Conservation (phyloP, 192 early-diverging fungal species). For the Fimicolochytrium jonesii region DNA sequence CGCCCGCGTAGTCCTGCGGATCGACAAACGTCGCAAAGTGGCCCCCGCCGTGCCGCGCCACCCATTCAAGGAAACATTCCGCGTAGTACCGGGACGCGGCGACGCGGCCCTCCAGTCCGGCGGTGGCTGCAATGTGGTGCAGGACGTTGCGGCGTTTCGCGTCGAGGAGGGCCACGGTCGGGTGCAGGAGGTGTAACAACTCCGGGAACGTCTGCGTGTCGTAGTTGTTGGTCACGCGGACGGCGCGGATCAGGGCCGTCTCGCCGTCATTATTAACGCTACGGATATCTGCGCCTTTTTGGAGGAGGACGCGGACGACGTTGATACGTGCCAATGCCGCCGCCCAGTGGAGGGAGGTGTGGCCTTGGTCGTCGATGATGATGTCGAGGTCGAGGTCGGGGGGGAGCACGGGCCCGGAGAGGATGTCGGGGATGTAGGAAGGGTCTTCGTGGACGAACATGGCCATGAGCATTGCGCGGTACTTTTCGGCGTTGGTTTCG, state of each 20-base stretch:
- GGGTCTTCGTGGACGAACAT: conserved; percentile 80
- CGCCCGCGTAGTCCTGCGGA: conserved; percentile 63
- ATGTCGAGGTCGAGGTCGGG: conserved; percentile 72
- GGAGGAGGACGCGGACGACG: conserved; percentile 71
- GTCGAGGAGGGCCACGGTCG: conserved; percentile 73
- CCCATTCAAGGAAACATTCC: conserved; percentile 73
- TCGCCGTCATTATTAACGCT: conserved; percentile 78
- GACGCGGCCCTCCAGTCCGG: conserved; percentile 65
- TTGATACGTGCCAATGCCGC: conserved; percentile 76
- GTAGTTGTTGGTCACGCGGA: conserved; percentile 81
- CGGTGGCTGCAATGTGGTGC: conserved; percentile 80
- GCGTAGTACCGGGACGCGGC: conserved; percentile 83
- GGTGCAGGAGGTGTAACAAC: conserved; percentile 68
- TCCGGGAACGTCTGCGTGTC: conserved; percentile 75
- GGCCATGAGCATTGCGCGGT: conserved; percentile 76
- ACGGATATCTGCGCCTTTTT: conserved; percentile 67
- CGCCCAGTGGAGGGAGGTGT: conserved; percentile 95
- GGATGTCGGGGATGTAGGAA: conserved; percentile 56
- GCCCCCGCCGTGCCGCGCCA: conserved; percentile 45
- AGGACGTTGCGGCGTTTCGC: conserved; percentile 78
- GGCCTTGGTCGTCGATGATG: conserved; percentile 90
- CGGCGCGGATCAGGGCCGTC: conserved; percentile 82
- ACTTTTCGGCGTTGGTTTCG: conserved; percentile 29
- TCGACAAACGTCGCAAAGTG: conserved; percentile 53
- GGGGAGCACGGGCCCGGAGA: conserved; percentile 34